A percentile compares a stretch with the other conserved stretches of the same genome.
Evolutionary conservation across 768 basidiomycete genomes (phyloP).

Genomic region (Leccinum obscurum): DNA sequence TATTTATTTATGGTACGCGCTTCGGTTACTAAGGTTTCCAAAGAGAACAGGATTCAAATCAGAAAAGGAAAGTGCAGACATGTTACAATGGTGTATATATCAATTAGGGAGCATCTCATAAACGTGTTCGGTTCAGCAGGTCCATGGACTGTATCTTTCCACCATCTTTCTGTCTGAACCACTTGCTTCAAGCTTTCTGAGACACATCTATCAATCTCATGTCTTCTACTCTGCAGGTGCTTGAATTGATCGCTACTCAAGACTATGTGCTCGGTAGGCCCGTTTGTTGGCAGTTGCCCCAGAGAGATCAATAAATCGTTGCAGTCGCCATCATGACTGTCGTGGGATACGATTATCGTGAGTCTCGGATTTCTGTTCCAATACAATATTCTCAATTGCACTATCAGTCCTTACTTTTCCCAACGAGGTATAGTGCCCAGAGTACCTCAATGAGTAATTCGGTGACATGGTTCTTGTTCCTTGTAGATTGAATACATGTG

Average conservation of each 20-base stretch:
- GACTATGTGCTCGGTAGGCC: not conserved
- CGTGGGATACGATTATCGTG: slow-evolving; percentile 2
- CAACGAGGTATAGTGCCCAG: not conserved
- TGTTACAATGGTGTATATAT: not conserved
- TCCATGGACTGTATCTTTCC: not conserved
- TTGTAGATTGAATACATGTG: not conserved
- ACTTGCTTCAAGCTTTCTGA: not conserved
- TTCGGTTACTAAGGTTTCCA: not conserved
- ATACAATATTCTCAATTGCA: not conserved
- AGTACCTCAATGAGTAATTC: not conserved
- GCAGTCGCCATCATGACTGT: not conserved
- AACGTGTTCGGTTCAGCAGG: not conserved
- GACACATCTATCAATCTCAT: not conserved
- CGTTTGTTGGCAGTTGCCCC: not conserved
- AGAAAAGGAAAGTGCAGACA: not conserved
- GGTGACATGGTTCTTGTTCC: not conserved
- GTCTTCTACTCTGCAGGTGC: not conserved
- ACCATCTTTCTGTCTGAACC: not conserved
- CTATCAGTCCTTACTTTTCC: not conserved
- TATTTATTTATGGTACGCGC: not conserved
- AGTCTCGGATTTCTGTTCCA: not conserved
- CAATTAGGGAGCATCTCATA: not conserved
- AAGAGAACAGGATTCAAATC: not conserved
- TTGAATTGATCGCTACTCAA: not conserved
- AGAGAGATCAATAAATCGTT: not conserved